These are phyloP conservation scores for Tolypocladium inflatum DNA, from an alignment of 2,329 filamentous ascomycete species.

Conservation along the genomic window DNA sequence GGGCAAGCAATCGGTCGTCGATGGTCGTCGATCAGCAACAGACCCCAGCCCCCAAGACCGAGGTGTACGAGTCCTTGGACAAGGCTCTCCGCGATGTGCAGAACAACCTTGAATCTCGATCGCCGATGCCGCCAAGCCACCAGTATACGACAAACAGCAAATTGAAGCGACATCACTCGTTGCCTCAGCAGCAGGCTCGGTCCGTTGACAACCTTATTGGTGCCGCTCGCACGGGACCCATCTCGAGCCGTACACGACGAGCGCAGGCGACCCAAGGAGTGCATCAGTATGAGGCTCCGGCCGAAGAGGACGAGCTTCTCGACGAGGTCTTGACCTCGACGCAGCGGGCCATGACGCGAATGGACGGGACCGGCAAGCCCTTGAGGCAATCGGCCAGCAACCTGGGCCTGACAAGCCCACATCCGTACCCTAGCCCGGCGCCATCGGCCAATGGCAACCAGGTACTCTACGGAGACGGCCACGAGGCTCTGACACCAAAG, in stretches of 20 bases:
- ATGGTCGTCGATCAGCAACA: slow-evolving; percentile 61
- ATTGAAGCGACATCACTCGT: slow-evolving; percentile 56
- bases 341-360: slow-evolving; percentile 61
- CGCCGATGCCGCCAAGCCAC: slow-evolving; percentile 44
- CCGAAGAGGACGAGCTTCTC: slow-evolving; percentile 91
- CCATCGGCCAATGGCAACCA: slow-evolving; percentile 76
- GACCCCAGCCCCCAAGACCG: slow-evolving; percentile 39
- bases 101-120: slow-evolving; percentile 35
- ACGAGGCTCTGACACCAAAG: slow-evolving; percentile 54
- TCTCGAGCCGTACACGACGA: slow-evolving; percentile 72
- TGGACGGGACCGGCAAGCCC: slow-evolving; percentile 43
- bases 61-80: slow-evolving; percentile 51
- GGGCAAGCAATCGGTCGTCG: slow-evolving; percentile 77
- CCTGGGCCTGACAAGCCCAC: slow-evolving; percentile 38
- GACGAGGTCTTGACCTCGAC: slow-evolving; percentile 80
- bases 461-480: slow-evolving; percentile 60
- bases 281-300: slow-evolving; percentile 84
- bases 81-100: slow-evolving; percentile 47
- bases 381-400: slow-evolving; percentile 58
- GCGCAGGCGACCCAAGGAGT: slow-evolving; percentile 65
- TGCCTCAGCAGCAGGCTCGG: slow-evolving; percentile 52
- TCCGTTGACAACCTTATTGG: slow-evolving; percentile 54
- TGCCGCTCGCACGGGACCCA: slow-evolving; percentile 49
- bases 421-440: slow-evolving; percentile 56
- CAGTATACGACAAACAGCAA: slow-evolving; percentile 36